Base-by-base conservation (phyloP, 139 green algal species). In the Ettlia oleoabundans region DNA sequence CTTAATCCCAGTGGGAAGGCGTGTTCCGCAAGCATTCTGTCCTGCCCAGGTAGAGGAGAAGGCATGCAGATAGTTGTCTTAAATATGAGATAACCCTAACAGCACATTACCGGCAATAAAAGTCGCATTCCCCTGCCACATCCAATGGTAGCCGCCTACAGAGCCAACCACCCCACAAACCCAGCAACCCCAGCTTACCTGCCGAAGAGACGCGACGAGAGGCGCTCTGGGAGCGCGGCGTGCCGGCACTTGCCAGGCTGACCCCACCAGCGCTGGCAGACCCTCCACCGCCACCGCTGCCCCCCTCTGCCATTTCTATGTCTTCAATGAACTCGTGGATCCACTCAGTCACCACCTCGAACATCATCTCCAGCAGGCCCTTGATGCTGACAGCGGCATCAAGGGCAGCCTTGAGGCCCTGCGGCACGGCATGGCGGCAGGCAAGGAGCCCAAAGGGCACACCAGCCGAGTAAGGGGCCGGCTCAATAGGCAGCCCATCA, bases 351-450 rank as follows among this genome's bases (percentile, higher is more conserved):
- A 93, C 82, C 51, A 88, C 83, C 38, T 89, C 82, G 73, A 91
- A 91, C 86, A 96, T 92, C 94, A 97, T 97, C 69, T 97, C 94
- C 51, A 97, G 69, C 37, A 97, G 83, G 1, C 89, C 89, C 78
- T 91, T 90, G 35, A 93, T 67, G 51, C 38, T 78, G 53, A 83
- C 38, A 2, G 80, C 79, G 3, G 72, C 76, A 35, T 88, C 62
- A 53, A 92, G 69, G 4, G 71, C 72, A 26, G 66, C 76, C 64
- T 78, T 71, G 66, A 92, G 33, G 15, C 92, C 94, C 92, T 96
- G 89, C 42, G 66, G 66, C 3, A 26, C 22, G 21, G 4, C 15
- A 8, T 13, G 32, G n/a, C 26, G 37, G 37, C 10, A 32, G n/a
- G 41, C 21, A 37, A 52, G 38, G n/a, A 26, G 33, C 4, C 37